Conservation (phyloP, 148 eudicot species). For the Silene uniflora region DNA sequence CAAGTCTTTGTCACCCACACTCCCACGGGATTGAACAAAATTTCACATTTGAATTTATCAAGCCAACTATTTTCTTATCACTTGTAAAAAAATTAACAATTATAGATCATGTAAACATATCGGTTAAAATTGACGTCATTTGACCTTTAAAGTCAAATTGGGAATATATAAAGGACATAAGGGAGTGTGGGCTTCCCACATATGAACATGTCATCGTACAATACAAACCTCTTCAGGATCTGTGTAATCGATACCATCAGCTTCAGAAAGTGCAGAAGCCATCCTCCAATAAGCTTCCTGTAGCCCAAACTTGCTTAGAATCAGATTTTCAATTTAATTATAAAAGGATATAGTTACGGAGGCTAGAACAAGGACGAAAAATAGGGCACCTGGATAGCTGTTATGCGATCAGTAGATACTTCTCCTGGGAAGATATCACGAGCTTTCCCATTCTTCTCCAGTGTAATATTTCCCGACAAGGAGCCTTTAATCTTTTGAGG, state of each 20-base stretch:
- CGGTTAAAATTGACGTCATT: too few species aligned
- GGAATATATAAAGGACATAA: too few species aligned
- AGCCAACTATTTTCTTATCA: not conserved
- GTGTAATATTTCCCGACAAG: constrained; percentile 44
- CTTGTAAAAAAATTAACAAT: not conserved
- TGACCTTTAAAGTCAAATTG: too few species aligned
- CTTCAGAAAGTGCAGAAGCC: constrained; percentile 93
- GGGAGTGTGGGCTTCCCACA: not conserved
- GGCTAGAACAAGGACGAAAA: not conserved
- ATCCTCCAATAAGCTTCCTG: constrained; percentile 93
- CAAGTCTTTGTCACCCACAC: too few species aligned
- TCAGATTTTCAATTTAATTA: not conserved
- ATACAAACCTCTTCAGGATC: constrained; percentile 87
- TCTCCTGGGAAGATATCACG: constrained; percentile 65
- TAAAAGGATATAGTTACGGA: not conserved
- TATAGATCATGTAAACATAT: too few species aligned
- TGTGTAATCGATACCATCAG: constrained; percentile 92
- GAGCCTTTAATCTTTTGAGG: constrained; percentile 43
- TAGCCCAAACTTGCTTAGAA: constrained; percentile 1
- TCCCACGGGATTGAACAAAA: too few species aligned
- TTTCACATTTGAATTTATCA: not conserved
- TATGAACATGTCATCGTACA: not conserved
- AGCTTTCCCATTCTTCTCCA: constrained; percentile 88
- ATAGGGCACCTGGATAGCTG: constrained; percentile 64
- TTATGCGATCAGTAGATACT: constrained; percentile 70